These are phyloP conservation scores for Hibiscus trionum DNA, from an alignment of 345 rosid genomes.

Conservation along the genomic window DNA sequence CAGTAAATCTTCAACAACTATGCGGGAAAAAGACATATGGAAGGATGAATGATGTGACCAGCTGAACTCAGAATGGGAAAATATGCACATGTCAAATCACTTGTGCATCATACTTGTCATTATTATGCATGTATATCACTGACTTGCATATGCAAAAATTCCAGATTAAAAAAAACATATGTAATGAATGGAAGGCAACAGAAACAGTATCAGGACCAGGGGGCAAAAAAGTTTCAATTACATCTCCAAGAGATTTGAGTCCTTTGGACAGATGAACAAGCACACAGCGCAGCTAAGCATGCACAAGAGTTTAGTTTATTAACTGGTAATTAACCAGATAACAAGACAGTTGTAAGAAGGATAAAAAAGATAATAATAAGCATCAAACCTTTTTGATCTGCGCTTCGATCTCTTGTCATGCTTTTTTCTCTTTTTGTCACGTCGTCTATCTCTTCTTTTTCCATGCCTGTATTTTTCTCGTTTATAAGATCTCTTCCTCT, in stretches of 20 bases:
- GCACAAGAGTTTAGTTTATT: background rate
- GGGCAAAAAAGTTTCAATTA: background rate
- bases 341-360: background rate
- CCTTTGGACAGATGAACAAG: background rate
- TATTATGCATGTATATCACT: background rate
- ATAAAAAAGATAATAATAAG: background rate
- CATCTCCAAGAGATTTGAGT: background rate
- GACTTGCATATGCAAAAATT: background rate
- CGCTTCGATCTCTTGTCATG: conserved; percentile 67
- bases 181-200: background rate
- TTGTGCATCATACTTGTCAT: background rate
- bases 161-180: too few relatives aligned
- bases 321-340: background rate
- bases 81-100: background rate
- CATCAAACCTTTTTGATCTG: conserved; percentile 63
- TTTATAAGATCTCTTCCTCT: conserved; percentile 71
- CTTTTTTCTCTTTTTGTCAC: conserved; percentile 62
- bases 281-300: background rate
- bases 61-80: background rate
- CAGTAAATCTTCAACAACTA: background rate
- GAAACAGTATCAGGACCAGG: background rate
- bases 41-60: background rate
- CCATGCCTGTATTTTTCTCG: conserved; percentile 63
- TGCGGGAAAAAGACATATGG: background rate
- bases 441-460: conserved; percentile 67